Conservation (phyloP, 2,329 filamentous ascomycete genomes). For the Colletotrichum camelliae region DNA sequence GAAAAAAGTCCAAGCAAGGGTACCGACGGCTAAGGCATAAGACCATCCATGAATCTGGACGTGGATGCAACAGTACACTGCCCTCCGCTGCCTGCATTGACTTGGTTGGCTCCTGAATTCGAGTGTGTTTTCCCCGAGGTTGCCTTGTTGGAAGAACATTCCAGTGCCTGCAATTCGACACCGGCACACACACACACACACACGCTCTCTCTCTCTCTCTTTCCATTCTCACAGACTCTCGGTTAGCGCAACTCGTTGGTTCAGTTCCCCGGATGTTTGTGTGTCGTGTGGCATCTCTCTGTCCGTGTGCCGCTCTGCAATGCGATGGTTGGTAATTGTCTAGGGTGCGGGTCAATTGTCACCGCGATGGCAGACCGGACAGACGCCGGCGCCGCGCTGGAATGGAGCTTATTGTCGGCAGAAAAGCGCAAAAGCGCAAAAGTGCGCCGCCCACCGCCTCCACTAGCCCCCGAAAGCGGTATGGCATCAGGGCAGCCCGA, state of each 20-base stretch:
- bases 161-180: background rate
- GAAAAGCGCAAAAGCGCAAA: conserved; percentile 10
- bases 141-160: background rate
- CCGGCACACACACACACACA: background rate
- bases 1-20: background rate
- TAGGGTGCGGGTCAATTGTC: background rate
- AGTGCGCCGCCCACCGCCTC: conserved; percentile 14
- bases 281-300: background rate
- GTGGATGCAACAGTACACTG: background rate
- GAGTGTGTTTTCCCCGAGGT: background rate
- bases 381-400: background rate
- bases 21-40: background rate
- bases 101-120: background rate
- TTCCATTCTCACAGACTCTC: background rate
- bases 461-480: conserved; percentile 15
- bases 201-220: no score
- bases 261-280: background rate
- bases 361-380: background rate
- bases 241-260: background rate
- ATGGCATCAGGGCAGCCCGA: conserved; percentile 20
- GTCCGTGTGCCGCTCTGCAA: background rate
- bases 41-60: background rate
- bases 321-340: background rate
- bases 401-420: conserved; percentile 8
- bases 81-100: background rate